Conservation (phyloP, 2,329 filamentous ascomycete genomes). For the Calonectria ilicicola region DNA sequence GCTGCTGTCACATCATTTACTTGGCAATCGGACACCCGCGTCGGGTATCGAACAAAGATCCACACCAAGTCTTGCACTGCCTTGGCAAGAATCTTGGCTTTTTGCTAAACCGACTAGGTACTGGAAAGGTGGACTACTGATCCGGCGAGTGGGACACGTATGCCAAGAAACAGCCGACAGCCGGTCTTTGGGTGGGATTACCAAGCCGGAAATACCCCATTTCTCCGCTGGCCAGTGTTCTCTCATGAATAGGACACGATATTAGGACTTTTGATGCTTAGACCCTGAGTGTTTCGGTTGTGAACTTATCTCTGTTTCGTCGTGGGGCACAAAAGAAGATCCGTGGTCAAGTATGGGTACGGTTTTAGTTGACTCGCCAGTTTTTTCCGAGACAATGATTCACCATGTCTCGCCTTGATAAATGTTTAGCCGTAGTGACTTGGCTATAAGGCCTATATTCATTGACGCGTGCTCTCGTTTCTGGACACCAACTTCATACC, state of each 20-base stretch:
- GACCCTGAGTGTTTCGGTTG: background rate
- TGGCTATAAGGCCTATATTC: background rate
- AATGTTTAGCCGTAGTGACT: background rate
- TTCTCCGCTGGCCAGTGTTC: background rate
- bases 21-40: background rate
- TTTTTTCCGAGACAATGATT: background rate
- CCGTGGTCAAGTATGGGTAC: background rate
- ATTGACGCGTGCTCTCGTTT: background rate
- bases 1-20: too few species aligned
- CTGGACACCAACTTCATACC: background rate
- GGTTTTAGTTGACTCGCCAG: background rate
- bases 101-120: background rate
- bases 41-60: background rate
- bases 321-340: background rate
- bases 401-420: too few species aligned
- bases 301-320: background rate
- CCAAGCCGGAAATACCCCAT: background rate
- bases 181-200: background rate
- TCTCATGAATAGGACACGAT: background rate
- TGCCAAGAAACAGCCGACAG: background rate
- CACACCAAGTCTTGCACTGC: too few species aligned
- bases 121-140: background rate
- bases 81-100: background rate
- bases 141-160: background rate
- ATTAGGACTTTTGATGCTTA: background rate